Evolutionary conservation across 2,329 filamentous ascomycete genomes (phyloP).

Genomic region (Aspergillus puulaauensis): DNA sequence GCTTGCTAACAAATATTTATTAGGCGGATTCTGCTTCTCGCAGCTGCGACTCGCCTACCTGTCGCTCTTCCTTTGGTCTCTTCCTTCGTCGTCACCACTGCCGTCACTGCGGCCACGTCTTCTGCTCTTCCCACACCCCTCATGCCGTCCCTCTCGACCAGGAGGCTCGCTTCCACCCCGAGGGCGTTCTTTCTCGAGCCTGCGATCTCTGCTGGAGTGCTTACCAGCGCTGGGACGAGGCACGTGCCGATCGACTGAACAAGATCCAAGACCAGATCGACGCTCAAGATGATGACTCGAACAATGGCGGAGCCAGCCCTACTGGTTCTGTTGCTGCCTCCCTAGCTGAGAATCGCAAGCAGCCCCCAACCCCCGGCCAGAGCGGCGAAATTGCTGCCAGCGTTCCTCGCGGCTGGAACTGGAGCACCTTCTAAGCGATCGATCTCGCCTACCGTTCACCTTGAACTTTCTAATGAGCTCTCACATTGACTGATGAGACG

Average conservation of each 20-base stretch:
- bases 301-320: conserved; percentile 18
- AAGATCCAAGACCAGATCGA: conserved; percentile 47
- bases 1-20: conserved; percentile 16
- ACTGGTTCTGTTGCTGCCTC: conserved; percentile 23
- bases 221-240: conserved; percentile 57
- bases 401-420: conserved; percentile 60
- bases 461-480: neutral
- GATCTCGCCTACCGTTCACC: neutral
- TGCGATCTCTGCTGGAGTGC: conserved; percentile 63
- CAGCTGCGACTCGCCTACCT: conserved; percentile 58
- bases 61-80: conserved; percentile 59
- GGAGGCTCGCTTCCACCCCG: conserved; percentile 62
- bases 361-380: conserved; percentile 25
- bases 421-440: conserved; percentile 58
- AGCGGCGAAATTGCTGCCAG: conserved; percentile 52
- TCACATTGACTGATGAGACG: conserved; percentile 5
- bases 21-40: conserved; percentile 59
- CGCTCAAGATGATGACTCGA: conserved; percentile 22
- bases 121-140: conserved; percentile 60
- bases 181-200: conserved; percentile 55
- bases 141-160: conserved; percentile 62
- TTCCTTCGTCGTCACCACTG: conserved; percentile 66
- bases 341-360: conserved; percentile 23
- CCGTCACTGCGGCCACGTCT: conserved; percentile 65
- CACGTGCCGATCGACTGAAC: conserved; percentile 49